Conservation (phyloP, 2,329 filamentous ascomycete genomes). For the Chaetomium strumarium region DNA sequence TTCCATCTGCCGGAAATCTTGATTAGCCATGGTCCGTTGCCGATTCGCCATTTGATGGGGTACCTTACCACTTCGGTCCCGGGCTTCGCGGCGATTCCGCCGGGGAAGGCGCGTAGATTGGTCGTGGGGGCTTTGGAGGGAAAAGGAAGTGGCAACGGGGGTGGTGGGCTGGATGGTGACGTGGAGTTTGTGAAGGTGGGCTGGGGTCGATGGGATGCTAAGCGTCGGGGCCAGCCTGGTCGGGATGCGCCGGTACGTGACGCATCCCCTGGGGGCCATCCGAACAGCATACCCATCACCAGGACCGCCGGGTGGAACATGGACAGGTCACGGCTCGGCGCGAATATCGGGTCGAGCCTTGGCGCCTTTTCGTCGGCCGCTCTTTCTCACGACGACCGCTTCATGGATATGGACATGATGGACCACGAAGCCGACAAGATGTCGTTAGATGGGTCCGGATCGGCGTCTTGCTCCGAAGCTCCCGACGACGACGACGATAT, state of each 20-base stretch:
- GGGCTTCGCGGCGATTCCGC: constrained; percentile 82
- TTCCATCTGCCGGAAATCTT: constrained; percentile 88
- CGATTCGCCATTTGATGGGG: constrained; percentile 92
- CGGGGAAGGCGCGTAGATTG: constrained; percentile 81
- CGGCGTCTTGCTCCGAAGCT: constrained; percentile 71
- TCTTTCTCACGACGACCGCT: constrained; percentile 66
- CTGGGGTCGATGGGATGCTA: constrained; percentile 94
- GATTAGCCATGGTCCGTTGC: constrained; percentile 80
- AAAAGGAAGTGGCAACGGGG: constrained; percentile 53
- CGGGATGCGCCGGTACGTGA: constrained; percentile 36
- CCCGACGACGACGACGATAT: constrained; percentile 65
- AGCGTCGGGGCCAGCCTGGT: constrained; percentile 58
- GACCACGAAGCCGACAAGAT: constrained; percentile 92
- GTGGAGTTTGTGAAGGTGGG: constrained; percentile 92
- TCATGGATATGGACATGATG: constrained; percentile 60
- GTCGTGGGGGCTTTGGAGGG: constrained; percentile 91
- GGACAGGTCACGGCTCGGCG: constrained; percentile 44
- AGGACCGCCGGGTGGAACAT: constrained; percentile 38
- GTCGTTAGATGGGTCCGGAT: constrained; percentile 69
- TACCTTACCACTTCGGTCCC: constrained; percentile 90
- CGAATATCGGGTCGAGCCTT: constrained; percentile 53
- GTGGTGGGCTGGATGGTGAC: constrained; percentile 59
- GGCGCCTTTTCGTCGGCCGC: constrained; percentile 64
- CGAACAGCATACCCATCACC: constrained; percentile 52
- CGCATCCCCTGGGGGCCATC: constrained; percentile 39